Evolutionary conservation across 2,329 filamentous ascomycete genomes (phyloP).

Genomic region (Drechslerella dactyloides): DNA sequence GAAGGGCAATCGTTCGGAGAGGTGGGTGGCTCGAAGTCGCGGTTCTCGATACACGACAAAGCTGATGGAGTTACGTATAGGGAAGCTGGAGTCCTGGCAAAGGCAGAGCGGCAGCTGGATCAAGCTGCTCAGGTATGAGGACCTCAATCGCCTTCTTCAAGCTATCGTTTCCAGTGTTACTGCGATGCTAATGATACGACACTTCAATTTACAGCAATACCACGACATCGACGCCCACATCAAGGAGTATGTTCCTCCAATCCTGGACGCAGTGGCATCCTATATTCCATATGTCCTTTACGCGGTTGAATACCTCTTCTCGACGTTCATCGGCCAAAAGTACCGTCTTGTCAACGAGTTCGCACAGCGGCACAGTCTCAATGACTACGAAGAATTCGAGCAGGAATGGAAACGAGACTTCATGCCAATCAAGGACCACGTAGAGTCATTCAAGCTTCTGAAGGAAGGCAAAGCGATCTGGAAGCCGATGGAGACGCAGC

Average conservation of each 20-base stretch:
- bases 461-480: conserved; percentile 38
- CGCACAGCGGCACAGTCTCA: conserved; percentile 29
- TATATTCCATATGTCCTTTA: conserved; percentile 72
- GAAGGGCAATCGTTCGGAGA: conserved; percentile 64
- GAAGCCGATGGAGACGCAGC: conserved; percentile 34
- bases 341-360: conserved; percentile 41
- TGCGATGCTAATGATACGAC: conserved; percentile 4
- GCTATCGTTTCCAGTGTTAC: too few relatives aligned
- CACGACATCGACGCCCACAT: conserved; percentile 76
- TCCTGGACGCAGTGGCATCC: conserved; percentile 68
- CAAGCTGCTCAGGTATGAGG: conserved; percentile 67
- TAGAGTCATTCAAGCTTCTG: conserved; percentile 32
- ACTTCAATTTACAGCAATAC: conserved; percentile 68
- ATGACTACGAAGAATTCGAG: conserved; percentile 26
- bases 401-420: conserved; percentile 41
- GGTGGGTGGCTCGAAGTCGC: conserved; percentile 8
- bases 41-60: too few relatives aligned
- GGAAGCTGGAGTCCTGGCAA: conserved; percentile 73
- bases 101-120: conserved; percentile 70
- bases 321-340: conserved; percentile 30
- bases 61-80: conserved; percentile 22
- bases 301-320: conserved; percentile 62
- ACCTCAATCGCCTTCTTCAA: background rate
- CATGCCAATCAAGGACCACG: conserved; percentile 40
- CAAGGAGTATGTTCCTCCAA: conserved; percentile 71